Evolutionary conservation across 441 rosid species (phyloP).

Genomic region (Arabidopsis lyrata): DNA sequence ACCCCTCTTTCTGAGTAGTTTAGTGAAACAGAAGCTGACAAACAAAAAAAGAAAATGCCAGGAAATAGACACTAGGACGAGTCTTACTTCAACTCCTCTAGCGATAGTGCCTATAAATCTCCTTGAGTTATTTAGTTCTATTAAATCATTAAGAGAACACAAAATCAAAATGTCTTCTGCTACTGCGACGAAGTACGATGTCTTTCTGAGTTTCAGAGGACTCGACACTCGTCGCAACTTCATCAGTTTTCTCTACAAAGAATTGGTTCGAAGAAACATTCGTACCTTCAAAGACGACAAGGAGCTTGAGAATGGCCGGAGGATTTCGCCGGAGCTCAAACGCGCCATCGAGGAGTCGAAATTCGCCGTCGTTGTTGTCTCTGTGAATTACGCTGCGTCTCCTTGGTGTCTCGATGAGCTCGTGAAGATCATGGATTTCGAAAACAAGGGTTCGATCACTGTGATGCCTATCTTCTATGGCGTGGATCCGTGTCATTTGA

Average conservation of each 20-base stretch:
- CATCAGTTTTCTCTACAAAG: constrained; percentile 46
- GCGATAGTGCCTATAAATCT: neutral
- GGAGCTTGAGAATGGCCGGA: constrained; percentile 48
- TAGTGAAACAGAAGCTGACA: neutral
- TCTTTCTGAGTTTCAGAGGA: constrained; percentile 69
- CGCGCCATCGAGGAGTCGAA: constrained; percentile 52
- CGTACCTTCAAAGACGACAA: constrained; percentile 57
- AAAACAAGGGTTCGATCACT: neutral
- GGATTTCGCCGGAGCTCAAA: constrained; percentile 45
- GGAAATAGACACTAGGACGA: neutral
- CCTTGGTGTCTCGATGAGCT: constrained; percentile 57
- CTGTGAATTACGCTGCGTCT: constrained; percentile 49
- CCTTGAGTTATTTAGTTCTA: too few species aligned
- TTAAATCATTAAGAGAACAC: too few species aligned
- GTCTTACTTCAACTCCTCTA: neutral
- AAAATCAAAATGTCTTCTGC: neutral
- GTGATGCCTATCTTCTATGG: constrained; percentile 53
- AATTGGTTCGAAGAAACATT: constrained; percentile 34
- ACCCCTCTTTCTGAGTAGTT: constrained; percentile 1
- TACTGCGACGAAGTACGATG: constrained; percentile 40
- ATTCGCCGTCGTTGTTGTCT: constrained; percentile 49
- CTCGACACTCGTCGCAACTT: constrained; percentile 53
- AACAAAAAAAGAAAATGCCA: neutral
- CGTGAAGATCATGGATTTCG: constrained; percentile 46
- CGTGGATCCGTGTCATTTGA: constrained; percentile 52